A percentile compares a stretch with the other conserved stretches of the same genome.
phyloP scores from a whole-genome alignment of 306 rosid species.

The Gastrolobium villosum region DNA sequence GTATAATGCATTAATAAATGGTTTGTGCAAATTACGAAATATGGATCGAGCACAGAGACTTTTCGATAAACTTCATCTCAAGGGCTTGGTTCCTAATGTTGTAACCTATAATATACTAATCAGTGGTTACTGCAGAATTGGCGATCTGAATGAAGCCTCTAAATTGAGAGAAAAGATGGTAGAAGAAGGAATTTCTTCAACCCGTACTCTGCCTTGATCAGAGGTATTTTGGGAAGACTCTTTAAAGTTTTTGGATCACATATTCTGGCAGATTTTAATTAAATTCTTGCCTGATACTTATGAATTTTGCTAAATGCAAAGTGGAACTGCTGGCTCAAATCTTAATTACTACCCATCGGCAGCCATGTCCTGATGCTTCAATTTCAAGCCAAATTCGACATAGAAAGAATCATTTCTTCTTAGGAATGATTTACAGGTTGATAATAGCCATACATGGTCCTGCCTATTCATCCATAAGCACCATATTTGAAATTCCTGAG shows the following conservation, averaged over 20 bases:
- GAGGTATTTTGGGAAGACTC: constrained; percentile 47
- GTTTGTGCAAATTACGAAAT: constrained; percentile 79
- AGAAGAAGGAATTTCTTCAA: constrained; percentile 66
- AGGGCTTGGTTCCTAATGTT: constrained; percentile 79
- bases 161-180: constrained; percentile 72
- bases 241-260: constrained; percentile 48
- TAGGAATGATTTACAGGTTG: not conserved
- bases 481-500: constrained; percentile 19
- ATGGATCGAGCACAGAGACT: constrained; percentile 77
- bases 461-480: constrained; percentile 31
- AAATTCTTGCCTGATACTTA: constrained; percentile 42
- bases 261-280: constrained; percentile 46
- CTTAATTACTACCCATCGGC: constrained; percentile 11
- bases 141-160: constrained; percentile 72
- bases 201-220: constrained; percentile 57
- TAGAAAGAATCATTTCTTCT: not conserved
- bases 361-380: constrained; percentile 30
- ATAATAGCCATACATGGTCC: constrained; percentile 10
- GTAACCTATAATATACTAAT: constrained; percentile 79
- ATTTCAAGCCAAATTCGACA: constrained; percentile 10
- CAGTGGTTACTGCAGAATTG: constrained; percentile 65
- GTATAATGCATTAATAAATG: constrained; percentile 84
- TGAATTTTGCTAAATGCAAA: constrained; percentile 36
- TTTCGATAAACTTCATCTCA: constrained; percentile 69
- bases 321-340: constrained; percentile 16